Base-by-base conservation (phyloP, 2,329 filamentous ascomycete genomes). In the Bipolaris gigantea region DNA sequence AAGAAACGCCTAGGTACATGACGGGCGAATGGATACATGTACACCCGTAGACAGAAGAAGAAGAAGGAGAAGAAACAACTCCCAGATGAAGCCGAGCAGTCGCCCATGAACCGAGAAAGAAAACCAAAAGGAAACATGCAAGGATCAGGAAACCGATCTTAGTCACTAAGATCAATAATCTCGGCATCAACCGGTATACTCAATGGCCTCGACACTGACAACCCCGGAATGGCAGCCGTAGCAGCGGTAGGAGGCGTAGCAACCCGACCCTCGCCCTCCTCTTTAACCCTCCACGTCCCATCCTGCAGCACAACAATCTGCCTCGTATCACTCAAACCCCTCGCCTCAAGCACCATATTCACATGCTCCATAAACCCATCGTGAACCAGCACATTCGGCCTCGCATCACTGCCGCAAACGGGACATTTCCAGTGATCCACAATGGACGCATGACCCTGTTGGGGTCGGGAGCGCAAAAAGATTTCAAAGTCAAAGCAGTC, bases 401-500 rank as follows among this genome's bases (percentile, higher is more conserved):
- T 83, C 10, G 89, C 91, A 72, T 97, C 92, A 30, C 76, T 78
- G 23, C 80, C 80, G 72, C 93, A 97, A 27, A 96, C 85, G 0
- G 94, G 94, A 65, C 94, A 99, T 59, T 83, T 88, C 92, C 92
- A 97, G 48, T 84, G 83, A 65, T 94, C 90, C 0, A 83, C 78
- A 50, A 82, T 75, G 1, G 72, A 64, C 0, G 48, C 59, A 34
- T 68, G 59, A 13, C 61, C 62, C 15, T 64, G 63, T 13, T 59
- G 53, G 11, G 50, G 55, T 38, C 57, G 72, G 36, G 62, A 78
- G 13, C 79, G 73, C 8, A 99, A 81, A 78, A 90, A 97, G 0
- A 84, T 92, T 18, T 89, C 83, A 7, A 97, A 84, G 70, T 97
- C 93, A 69, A 97, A 97, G 69, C 92, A 96, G 69, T 97, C 90